phyloP scores from a whole-genome alignment of 768 basidiomycete genomes.

The Lentinula boryana region DNA sequence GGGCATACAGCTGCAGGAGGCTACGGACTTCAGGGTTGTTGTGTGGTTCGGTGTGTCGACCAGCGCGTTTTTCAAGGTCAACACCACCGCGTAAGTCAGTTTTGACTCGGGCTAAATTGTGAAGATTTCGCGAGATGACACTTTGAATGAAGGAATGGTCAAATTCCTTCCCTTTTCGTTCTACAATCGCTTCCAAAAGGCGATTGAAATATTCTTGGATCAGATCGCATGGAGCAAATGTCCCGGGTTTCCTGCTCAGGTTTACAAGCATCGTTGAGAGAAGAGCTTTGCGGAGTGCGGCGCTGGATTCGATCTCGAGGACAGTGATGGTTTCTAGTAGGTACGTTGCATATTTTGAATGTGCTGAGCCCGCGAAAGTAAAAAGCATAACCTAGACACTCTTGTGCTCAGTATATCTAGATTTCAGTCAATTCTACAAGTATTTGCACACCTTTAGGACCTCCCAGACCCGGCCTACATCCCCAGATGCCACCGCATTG shows the following conservation, averaged over 20 bases:
- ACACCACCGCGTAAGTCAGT: neutral
- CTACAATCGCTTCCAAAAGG: slow-evolving; percentile 8
- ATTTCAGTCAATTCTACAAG: neutral
- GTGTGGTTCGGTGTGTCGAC: neutral
- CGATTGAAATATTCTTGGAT: neutral
- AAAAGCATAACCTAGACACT: slow-evolving; percentile 21
- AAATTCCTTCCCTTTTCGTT: slow-evolving; percentile 10
- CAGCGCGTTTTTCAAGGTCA: neutral
- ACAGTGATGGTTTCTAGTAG: slow-evolving; percentile 23
- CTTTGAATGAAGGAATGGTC: slow-evolving; percentile 14
- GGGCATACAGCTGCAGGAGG: neutral
- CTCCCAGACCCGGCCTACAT: slow-evolving; percentile 17
- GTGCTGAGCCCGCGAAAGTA: slow-evolving; percentile 26
- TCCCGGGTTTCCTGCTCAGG: neutral
- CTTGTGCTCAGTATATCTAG: neutral
- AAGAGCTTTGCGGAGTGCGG: neutral
- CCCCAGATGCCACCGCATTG: slow-evolving; percentile 13
- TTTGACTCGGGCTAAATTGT: neutral
- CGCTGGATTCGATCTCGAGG: slow-evolving; percentile 24
- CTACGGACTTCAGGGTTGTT: neutral
- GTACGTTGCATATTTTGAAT: slow-evolving; percentile 25
- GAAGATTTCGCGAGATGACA: slow-evolving; percentile 15
- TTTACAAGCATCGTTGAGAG: neutral
- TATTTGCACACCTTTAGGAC: slow-evolving; percentile 13
- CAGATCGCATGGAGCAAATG: neutral